These are phyloP conservation scores for Clarireedia monteithiana DNA, from an alignment of 2,329 filamentous ascomycete genomes.

Conservation along the genomic window DNA sequence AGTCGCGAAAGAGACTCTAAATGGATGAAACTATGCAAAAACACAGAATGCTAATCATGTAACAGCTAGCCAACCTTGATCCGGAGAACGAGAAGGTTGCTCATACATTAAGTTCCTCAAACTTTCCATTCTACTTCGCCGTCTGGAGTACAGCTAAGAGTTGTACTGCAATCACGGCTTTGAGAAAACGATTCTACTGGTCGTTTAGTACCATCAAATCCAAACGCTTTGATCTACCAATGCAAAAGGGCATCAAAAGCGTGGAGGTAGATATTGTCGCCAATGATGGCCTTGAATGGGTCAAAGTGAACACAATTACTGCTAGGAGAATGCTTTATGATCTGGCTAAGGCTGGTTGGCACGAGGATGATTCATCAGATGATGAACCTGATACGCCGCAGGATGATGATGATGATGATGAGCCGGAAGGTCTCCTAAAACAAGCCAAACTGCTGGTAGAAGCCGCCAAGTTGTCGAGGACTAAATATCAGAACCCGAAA, in stretches of 20 bases:
- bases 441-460: constrained; percentile 49
- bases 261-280: constrained; percentile 53
- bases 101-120: constrained; percentile 57
- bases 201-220: constrained; percentile 14
- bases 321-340: constrained; percentile 58
- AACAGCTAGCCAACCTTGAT: constrained; percentile 17
- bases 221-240: constrained; percentile 1
- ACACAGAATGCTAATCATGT: constrained; percentile 8
- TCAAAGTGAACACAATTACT: constrained; percentile 59
- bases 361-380: constrained; percentile 35
- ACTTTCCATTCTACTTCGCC: constrained; percentile 55
- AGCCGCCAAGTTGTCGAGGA: constrained; percentile 47
- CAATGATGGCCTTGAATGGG: constrained; percentile 55
- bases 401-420: constrained; percentile 20
- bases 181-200: constrained; percentile 49
- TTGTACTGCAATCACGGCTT: constrained; percentile 46
- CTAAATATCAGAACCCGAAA: constrained; percentile 51
- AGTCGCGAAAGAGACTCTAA: too few relatives aligned
- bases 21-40: not conserved
- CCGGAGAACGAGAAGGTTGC: constrained; percentile 29
- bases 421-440: constrained; percentile 48
- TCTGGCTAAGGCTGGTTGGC: constrained; percentile 61
- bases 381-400: constrained; percentile 32
- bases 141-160: constrained; percentile 56
- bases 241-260: constrained; percentile 5